phyloP scores from a whole-genome alignment of 176 grass and related monocot species.

The Phoenix roebelenii region DNA sequence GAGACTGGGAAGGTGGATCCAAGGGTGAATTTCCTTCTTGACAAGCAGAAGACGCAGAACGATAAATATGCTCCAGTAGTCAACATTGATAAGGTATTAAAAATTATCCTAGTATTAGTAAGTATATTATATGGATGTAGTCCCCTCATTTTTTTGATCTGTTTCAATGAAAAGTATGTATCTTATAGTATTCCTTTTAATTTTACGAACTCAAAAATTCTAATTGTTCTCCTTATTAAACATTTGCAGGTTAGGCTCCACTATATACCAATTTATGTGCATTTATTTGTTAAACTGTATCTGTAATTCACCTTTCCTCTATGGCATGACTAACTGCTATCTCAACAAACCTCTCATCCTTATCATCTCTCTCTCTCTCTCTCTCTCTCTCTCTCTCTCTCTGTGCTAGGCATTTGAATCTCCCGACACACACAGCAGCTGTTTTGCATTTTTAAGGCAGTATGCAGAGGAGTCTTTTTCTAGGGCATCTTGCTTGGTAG shows the following conservation, averaged over 20 bases:
- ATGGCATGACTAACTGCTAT: too few relatives aligned
- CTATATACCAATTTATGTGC: too few relatives aligned
- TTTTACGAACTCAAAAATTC: too few relatives aligned
- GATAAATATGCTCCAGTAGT: constrained; percentile 61
- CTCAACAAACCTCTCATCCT: too few relatives aligned
- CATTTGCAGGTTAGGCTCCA: too few relatives aligned
- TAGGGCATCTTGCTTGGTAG: constrained; percentile 74
- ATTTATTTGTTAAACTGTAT: too few relatives aligned
- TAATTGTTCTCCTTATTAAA: too few relatives aligned
- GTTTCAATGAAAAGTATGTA: too few relatives aligned
- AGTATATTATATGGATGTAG: constrained; percentile 4
- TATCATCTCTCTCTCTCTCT: background rate
- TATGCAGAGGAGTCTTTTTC: constrained; percentile 63
- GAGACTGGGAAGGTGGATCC: constrained; percentile 65
- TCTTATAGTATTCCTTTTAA: too few relatives aligned
- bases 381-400: constrained; percentile 4
- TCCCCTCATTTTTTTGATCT: too few relatives aligned
- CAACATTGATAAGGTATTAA: constrained; percentile 76
- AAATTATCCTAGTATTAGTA: background rate
- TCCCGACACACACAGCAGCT: constrained; percentile 65
- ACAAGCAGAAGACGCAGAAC: constrained; percentile 68
- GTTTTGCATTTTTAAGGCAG: constrained; percentile 74
- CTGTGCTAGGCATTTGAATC: constrained; percentile 76
- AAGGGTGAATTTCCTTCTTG: constrained; percentile 77
- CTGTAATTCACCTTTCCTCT: too few relatives aligned